Conservation (phyloP, 2,329 filamentous ascomycete species). For the Alternaria consortialis region DNA sequence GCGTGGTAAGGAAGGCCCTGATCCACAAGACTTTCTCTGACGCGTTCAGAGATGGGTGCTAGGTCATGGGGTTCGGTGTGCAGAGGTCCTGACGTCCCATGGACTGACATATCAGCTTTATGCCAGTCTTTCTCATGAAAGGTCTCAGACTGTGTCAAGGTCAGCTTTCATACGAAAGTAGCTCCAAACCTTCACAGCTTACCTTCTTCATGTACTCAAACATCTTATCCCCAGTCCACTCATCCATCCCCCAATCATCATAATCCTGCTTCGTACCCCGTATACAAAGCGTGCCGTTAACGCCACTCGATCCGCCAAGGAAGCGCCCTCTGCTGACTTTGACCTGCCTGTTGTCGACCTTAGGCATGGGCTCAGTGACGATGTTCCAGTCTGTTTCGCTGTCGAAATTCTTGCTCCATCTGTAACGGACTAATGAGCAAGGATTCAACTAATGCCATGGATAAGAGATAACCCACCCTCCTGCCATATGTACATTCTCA, state of each 20-base stretch:
- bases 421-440: neutral
- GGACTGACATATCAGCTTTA: constrained; percentile 57
- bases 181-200: neutral
- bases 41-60: constrained; percentile 65
- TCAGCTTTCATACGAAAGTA: neutral
- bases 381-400: constrained; percentile 64
- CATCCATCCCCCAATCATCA: constrained; percentile 65
- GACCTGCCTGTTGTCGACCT: constrained; percentile 56
- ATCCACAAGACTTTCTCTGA: constrained; percentile 64
- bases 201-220: constrained; percentile 66
- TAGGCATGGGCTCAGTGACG: constrained; percentile 51
- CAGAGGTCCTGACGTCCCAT: constrained; percentile 60
- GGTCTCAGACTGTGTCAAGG: constrained; percentile 56
- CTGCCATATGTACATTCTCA: constrained; percentile 62
- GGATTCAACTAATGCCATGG: too few species aligned
- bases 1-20: constrained; percentile 64
- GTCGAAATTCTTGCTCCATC: constrained; percentile 59
- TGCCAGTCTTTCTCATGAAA: constrained; percentile 69
- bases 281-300: constrained; percentile 62
- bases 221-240: constrained; percentile 66
- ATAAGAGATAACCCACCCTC: constrained; percentile 42
- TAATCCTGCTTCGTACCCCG: constrained; percentile 60
- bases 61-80: constrained; percentile 67
- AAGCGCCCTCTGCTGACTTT: constrained; percentile 61
- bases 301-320: constrained; percentile 60